These are phyloP conservation scores for Botrytis paeoniae DNA, from an alignment of 2,329 filamentous ascomycete genomes.

Conservation along the genomic window DNA sequence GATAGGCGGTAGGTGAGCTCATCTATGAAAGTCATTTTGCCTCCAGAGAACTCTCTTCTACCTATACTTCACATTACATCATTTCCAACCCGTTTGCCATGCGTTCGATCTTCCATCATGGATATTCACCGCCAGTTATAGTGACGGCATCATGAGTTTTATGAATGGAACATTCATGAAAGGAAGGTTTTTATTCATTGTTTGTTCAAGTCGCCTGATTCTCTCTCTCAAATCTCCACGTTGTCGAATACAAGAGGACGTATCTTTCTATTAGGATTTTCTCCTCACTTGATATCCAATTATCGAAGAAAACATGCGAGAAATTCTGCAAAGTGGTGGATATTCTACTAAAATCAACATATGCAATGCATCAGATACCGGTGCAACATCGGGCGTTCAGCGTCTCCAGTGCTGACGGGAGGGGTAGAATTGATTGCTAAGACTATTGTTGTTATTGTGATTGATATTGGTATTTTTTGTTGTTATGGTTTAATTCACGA, in stretches of 20 bases:
- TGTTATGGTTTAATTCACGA: neutral
- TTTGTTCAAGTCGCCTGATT: neutral
- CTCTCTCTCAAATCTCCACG: neutral
- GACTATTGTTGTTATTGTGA: neutral
- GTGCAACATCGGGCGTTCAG: neutral
- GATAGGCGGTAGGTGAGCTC: neutral
- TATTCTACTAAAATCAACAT: neutral
- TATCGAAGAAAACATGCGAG: neutral
- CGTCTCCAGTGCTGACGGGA: neutral
- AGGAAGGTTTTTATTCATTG: neutral
- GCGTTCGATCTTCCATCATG: neutral
- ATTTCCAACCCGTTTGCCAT: neutral
- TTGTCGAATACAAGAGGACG: neutral
- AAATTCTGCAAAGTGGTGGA: neutral
- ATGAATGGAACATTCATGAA: neutral
- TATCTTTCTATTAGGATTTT: neutral
- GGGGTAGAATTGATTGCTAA: neutral
- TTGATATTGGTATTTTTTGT: neutral
- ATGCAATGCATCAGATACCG: neutral
- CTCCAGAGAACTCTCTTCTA: neutral
- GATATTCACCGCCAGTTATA: neutral
- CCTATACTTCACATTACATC: neutral
- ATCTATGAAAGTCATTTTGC: neutral
- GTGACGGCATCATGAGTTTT: neutral
- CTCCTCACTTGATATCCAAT: neutral